These are phyloP conservation scores for Dendrocalamus latiflorus DNA, from an alignment of 202 grass and related monocot species.

Conservation along the genomic window DNA sequence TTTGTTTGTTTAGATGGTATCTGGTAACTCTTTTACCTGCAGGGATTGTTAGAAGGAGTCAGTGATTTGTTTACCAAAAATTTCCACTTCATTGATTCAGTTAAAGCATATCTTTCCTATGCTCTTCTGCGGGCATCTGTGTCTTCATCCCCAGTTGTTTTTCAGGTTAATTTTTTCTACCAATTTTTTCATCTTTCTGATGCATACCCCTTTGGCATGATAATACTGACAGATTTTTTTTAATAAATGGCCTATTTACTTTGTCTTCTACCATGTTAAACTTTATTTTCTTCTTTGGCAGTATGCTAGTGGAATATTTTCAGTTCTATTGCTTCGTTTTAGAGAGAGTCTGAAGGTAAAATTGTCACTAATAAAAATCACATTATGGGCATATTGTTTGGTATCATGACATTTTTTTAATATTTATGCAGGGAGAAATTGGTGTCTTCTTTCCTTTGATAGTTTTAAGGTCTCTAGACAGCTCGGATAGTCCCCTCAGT, in stretches of 20 bases:
- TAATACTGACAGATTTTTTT: constrained; percentile 16
- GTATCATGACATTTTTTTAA: constrained; percentile 18
- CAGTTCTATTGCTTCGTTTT: constrained; percentile 92
- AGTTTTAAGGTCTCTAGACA: constrained; percentile 91
- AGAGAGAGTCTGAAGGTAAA: constrained; percentile 96
- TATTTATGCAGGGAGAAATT: constrained; percentile 89
- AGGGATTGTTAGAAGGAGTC: constrained; percentile 97
- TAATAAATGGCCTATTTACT: not conserved
- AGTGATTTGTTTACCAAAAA: constrained; percentile 86
- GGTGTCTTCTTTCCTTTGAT: constrained; percentile 98
- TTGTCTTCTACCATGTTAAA: constrained; percentile 26
- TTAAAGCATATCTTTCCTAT: constrained; percentile 99
- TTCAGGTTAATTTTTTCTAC: constrained; percentile 61
- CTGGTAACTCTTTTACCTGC: constrained; percentile 19
- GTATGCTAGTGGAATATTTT: constrained; percentile 96
- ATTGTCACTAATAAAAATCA: not conserved
- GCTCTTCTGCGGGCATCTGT: constrained; percentile 85
- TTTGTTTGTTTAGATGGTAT: constrained; percentile 40
- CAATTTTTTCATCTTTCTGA: not conserved
- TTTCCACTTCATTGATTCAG: constrained; percentile 99
- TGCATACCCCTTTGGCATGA: constrained; percentile 15
- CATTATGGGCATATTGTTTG: not conserved
- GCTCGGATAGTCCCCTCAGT: constrained; percentile 68
- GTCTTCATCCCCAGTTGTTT: constrained; percentile 84
- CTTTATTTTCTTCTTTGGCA: constrained; percentile 46